Conservation (phyloP, 2,329 filamentous ascomycete genomes). For the Talaromyces amestolkiae region DNA sequence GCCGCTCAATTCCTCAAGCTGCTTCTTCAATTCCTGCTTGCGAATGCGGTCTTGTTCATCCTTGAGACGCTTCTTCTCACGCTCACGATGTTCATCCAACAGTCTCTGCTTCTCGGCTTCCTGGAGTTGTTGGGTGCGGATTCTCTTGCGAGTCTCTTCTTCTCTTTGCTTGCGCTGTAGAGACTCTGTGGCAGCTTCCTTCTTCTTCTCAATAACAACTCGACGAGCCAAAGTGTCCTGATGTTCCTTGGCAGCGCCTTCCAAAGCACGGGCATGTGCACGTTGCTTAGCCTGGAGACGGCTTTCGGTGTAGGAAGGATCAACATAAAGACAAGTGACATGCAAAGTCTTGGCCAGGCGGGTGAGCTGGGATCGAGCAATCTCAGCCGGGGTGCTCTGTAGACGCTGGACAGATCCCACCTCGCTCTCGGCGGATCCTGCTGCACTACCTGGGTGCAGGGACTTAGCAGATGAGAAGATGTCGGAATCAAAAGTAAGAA, state of each 20-base stretch:
- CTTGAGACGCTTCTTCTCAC: constrained; percentile 80
- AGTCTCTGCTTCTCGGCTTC: constrained; percentile 87
- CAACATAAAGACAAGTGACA: constrained; percentile 93
- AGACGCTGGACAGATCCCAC: constrained; percentile 84
- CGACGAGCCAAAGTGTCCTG: constrained; percentile 79
- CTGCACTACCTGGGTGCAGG: constrained; percentile 75
- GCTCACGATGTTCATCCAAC: constrained; percentile 86
- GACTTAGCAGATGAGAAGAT: constrained; percentile 97
- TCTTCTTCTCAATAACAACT: constrained; percentile 91
- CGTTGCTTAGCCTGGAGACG: constrained; percentile 75
- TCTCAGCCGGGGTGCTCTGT: constrained; percentile 96
- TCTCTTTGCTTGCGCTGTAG: constrained; percentile 88
- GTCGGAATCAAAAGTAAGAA: constrained; percentile 95
- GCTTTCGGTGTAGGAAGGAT: constrained; percentile 80
- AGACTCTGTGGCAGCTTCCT: constrained; percentile 88
- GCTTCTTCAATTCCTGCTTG: constrained; percentile 90
- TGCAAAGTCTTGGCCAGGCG: constrained; percentile 88
- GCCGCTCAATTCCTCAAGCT: constrained; percentile 75
- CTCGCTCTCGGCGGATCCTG: constrained; percentile 85
- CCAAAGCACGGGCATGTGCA: constrained; percentile 76
- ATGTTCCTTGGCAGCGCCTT: constrained; percentile 89
- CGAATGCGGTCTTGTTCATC: constrained; percentile 86
- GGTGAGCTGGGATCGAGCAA: constrained; percentile 90
- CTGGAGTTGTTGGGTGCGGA: constrained; percentile 81
- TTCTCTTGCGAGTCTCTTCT: constrained; percentile 81